Evolutionary conservation across 2,329 filamentous ascomycete genomes (phyloP).

Genomic region (Onygenales sp.): DNA sequence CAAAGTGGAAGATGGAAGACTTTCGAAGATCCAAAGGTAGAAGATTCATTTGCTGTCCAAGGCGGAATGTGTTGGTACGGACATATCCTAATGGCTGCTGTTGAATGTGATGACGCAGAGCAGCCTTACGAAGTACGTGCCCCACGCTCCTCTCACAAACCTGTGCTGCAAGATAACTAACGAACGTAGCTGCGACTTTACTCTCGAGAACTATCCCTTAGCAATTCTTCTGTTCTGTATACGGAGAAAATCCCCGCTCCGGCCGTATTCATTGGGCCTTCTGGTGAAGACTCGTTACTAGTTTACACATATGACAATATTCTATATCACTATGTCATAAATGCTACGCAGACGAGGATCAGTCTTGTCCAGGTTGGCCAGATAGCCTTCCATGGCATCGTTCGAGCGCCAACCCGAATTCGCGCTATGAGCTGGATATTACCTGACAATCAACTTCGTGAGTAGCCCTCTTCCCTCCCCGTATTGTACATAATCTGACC

Average conservation of each 20-base stretch:
- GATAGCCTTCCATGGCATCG: constrained; percentile 94
- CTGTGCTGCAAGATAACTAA: constrained; percentile 7
- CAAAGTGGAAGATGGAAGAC: constrained; percentile 93
- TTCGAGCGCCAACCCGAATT: constrained; percentile 83
- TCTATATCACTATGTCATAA: constrained; percentile 88
- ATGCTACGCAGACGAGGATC: constrained; percentile 58
- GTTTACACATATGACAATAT: constrained; percentile 97
- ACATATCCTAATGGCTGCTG: constrained; percentile 83
- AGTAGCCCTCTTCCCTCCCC: constrained; percentile 18
- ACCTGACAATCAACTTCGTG: constrained; percentile 75
- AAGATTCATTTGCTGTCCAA: constrained; percentile 84
- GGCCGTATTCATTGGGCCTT: constrained; percentile 80
- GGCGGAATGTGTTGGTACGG: constrained; percentile 99
- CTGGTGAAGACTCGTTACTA: constrained; percentile 85
- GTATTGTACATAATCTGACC: constrained; percentile 9
- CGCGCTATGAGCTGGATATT: constrained; percentile 92
- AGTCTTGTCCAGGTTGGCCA: constrained; percentile 89
- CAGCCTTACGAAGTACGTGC: constrained; percentile 50
- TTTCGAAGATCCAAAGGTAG: constrained; percentile 68
- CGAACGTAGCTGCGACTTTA: constrained; percentile 64
- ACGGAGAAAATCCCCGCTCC: constrained; percentile 70
- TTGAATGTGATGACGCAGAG: constrained; percentile 65
- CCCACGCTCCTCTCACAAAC: not conserved
- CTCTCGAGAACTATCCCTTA: constrained; percentile 73
- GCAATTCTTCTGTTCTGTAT: constrained; percentile 63